phyloP scores from a whole-genome alignment of 208 protist species.

The Leishmania mexicana region DNA sequence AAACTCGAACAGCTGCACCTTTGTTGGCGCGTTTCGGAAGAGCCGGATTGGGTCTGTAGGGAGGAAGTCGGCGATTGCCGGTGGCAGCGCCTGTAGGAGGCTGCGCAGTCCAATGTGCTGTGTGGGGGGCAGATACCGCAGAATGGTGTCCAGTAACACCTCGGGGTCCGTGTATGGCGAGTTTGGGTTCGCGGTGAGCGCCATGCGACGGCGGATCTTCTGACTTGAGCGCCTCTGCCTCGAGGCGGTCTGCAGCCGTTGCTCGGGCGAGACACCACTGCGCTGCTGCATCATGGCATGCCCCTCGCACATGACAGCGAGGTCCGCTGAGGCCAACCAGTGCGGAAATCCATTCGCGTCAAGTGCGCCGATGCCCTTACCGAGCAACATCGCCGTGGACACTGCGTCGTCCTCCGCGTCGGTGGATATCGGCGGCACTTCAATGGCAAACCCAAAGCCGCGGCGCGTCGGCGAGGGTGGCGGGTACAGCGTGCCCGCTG shows the following conservation, averaged over 20 bases:
- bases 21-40: slow-evolving; percentile 38
- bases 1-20: slow-evolving; percentile 72
- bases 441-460: slow-evolving; percentile 10
- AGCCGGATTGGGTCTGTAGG: slow-evolving; percentile 36
- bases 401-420: background rate
- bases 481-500: background rate
- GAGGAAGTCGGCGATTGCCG: slow-evolving; percentile 45
- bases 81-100: slow-evolving; percentile 40
- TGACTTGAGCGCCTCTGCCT: slow-evolving; percentile 21
- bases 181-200: slow-evolving; percentile 43
- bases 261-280: slow-evolving; percentile 12
- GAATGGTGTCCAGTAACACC: slow-evolving; percentile 45
- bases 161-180: slow-evolving; percentile 45
- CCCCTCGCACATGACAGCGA: slow-evolving; percentile 17
- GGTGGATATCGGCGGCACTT: background rate
- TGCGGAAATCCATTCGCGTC: slow-evolving; percentile 20
- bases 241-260: slow-evolving; percentile 39
- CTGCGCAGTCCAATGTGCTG: slow-evolving; percentile 47
- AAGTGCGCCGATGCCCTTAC: background rate
- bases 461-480: slow-evolving; percentile 8
- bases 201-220: slow-evolving; percentile 47
- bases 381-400: background rate
- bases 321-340: slow-evolving; percentile 21
- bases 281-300: slow-evolving; percentile 1
- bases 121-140: slow-evolving; percentile 45